Conservation (phyloP, 2,329 filamentous ascomycete species). For the Pseudocercospora fuligena region DNA sequence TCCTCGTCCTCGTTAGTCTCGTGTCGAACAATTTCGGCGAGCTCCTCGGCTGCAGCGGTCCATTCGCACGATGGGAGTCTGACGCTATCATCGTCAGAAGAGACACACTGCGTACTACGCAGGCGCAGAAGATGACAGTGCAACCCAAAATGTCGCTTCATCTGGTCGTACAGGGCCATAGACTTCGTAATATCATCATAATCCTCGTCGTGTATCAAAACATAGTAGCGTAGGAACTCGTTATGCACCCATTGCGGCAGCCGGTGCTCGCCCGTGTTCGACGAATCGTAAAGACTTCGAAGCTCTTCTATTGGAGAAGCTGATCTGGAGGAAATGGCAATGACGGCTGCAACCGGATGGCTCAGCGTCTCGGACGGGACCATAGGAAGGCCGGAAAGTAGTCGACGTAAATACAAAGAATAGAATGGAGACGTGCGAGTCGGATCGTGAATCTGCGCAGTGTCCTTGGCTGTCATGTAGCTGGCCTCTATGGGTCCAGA, state of each 20-base stretch:
- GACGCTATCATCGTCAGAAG: constrained; percentile 89
- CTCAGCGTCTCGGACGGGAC: constrained; percentile 90
- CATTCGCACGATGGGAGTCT: constrained; percentile 82
- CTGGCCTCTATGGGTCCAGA: constrained; percentile 44
- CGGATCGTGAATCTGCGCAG: constrained; percentile 21
- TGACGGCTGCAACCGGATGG: constrained; percentile 91
- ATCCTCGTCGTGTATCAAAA: constrained; percentile 95
- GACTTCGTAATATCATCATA: constrained; percentile 89
- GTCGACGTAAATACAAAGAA: constrained; percentile 77
- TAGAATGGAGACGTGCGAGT: constrained; percentile 66
- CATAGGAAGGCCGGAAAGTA: constrained; percentile 79
- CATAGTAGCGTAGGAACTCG: constrained; percentile 94
- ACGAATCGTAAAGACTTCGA: constrained; percentile 79
- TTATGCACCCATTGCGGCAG: constrained; percentile 86
- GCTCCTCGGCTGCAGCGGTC: constrained; percentile 85
- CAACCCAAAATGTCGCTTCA: constrained; percentile 97
- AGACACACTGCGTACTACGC: constrained; percentile 80
- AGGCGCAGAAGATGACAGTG: constrained; percentile 92
- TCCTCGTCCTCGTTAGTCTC: constrained; percentile 69
- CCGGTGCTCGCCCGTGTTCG: constrained; percentile 74
- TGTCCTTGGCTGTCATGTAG: constrained; percentile 48
- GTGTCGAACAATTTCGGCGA: constrained; percentile 66
- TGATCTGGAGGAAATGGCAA: constrained; percentile 91
- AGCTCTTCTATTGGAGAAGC: constrained; percentile 83
- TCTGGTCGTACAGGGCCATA: constrained; percentile 90